Base-by-base conservation (phyloP, 345 rosid genomes). In the Arabidopsis suecica region DNA sequence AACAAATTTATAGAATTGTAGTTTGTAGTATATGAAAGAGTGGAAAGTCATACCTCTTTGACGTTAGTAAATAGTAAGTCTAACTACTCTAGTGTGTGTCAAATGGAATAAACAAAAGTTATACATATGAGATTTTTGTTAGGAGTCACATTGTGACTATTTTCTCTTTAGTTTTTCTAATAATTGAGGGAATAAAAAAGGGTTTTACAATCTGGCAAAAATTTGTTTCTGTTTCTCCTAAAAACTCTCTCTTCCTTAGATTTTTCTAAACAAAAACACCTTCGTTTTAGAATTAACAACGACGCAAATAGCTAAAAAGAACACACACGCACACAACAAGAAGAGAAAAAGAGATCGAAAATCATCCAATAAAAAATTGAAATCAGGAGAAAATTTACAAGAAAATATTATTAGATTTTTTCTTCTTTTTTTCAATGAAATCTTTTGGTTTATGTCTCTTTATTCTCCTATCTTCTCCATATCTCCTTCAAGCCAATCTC, bases 401-500 rank as follows among this genome's bases (percentile, higher is more conserved):
- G 9, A 61, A 48, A 1, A 11, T 1, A 23, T 22, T 9, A 62
- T 4, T 20, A 20, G 5, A 70, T 5, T 8, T 9, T 9, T 38
- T 44, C 61, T 32, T 61, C 51, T n/a, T 44, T 14, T 23, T 3
- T 20, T 51, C 63, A 9, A 75, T 68, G 74, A 61, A 61, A 23
- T 69, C 13, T 50, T 68, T 8, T 30, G 62, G 45, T 13, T 40
- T 59, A 66, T 7, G 42, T 36, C 4, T 66, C 11, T 47, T 68
- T 3, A 47, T 59, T 38, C 57, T 75, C 18, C 47, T 75, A 10
- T 53, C 57, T 2, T 22, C 22, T 41, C 68, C 73, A 51, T 22
- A 5, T 5, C 56, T 68, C 47, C 55, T 69, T 18, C 57, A 40
- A 51, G 74, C 81, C 22, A 61, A 67, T 41, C 85, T 83, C 66